Percentiles rank a stretch among this genome's conserved stretches.
phyloP scores from a whole-genome alignment of 805 yeast genomes.

The Ogataea parapolymorpha region DNA sequence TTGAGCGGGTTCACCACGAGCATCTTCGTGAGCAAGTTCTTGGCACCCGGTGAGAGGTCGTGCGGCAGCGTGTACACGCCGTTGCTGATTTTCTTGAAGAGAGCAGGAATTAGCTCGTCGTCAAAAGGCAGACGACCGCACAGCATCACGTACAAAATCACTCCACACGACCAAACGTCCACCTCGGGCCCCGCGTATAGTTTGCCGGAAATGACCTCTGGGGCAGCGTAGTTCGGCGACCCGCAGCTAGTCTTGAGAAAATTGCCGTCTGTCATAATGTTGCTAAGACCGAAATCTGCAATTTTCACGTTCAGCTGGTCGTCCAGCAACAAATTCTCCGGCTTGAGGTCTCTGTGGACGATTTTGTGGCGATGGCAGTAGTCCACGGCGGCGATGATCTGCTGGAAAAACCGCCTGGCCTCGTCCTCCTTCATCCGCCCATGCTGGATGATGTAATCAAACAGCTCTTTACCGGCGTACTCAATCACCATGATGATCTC shows the following conservation, averaged over 20 bases:
- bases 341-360: slow-evolving; percentile 95
- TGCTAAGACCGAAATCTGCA: slow-evolving; percentile 93
- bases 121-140: slow-evolving; percentile 96
- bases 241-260: slow-evolving; percentile 94
- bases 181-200: slow-evolving; percentile 97
- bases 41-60: slow-evolving; percentile 81
- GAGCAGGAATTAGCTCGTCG: slow-evolving; percentile 92
- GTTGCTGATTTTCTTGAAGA: slow-evolving; percentile 86
- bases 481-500: slow-evolving; percentile 97
- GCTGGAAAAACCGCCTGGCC: slow-evolving; percentile 92
- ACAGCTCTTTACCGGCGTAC: slow-evolving; percentile 93
- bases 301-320: slow-evolving; percentile 90
- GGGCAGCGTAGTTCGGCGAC: slow-evolving; percentile 96
- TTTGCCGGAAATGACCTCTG: slow-evolving; percentile 93
- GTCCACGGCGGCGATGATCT: slow-evolving; percentile 93
- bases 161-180: slow-evolving; percentile 98
- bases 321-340: slow-evolving; percentile 86
- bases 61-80: slow-evolving; percentile 92
- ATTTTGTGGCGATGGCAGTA: slow-evolving; percentile 95
- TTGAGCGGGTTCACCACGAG: slow-evolving; percentile 91
- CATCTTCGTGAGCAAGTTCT: slow-evolving; percentile 80
- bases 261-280: slow-evolving; percentile 97
- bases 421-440: slow-evolving; percentile 91
- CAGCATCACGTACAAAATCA: slow-evolving; percentile 89
- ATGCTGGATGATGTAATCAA: slow-evolving; percentile 91